These are phyloP conservation scores for Amanita rubescens DNA, from an alignment of 768 basidiomycete species.

Conservation along the genomic window DNA sequence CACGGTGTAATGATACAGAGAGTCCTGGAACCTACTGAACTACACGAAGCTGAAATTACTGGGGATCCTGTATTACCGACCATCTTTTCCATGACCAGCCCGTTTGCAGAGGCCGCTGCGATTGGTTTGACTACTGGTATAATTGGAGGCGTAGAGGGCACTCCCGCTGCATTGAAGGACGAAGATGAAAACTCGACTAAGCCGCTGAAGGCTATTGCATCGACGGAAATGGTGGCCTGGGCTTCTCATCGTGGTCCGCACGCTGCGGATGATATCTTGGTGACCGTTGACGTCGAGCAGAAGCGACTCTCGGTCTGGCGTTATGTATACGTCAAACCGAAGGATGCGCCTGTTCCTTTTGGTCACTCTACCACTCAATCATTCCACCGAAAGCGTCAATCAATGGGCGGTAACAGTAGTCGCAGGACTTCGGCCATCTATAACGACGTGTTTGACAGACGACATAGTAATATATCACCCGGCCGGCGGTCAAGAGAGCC, in stretches of 20 bases:
- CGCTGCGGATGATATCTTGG: constrained; percentile 38
- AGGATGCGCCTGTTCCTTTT: constrained; percentile 40
- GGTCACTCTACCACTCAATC: constrained; percentile 12
- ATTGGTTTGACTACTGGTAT: constrained; percentile 65
- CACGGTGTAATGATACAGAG: constrained; percentile 78
- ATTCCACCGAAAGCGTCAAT: constrained; percentile 28
- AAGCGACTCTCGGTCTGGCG: constrained; percentile 61
- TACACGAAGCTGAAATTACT: constrained; percentile 55
- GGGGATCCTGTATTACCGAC: constrained; percentile 71
- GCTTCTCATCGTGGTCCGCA: constrained; percentile 35
- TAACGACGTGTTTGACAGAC: constrained; percentile 23
- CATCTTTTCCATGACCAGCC: constrained; percentile 70
- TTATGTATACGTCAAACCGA: constrained; percentile 59
- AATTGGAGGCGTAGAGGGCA: constrained; percentile 33
- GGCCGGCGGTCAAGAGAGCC: constrained; percentile 25
- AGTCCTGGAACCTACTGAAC: constrained; percentile 57
- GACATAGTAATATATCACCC: constrained; percentile 33
- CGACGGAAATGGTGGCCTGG: constrained; percentile 62
- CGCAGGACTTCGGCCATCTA: constrained; percentile 34
- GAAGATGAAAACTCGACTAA: constrained; percentile 46
- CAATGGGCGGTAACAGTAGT: constrained; percentile 26
- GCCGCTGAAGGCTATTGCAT: constrained; percentile 48
- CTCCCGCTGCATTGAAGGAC: constrained; percentile 37
- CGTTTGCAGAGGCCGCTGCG: constrained; percentile 66
- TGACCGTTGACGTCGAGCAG: constrained; percentile 52